Evolutionary conservation across 2,329 filamentous ascomycete species (phyloP).

Genomic region (Xylariaceae sp.): DNA sequence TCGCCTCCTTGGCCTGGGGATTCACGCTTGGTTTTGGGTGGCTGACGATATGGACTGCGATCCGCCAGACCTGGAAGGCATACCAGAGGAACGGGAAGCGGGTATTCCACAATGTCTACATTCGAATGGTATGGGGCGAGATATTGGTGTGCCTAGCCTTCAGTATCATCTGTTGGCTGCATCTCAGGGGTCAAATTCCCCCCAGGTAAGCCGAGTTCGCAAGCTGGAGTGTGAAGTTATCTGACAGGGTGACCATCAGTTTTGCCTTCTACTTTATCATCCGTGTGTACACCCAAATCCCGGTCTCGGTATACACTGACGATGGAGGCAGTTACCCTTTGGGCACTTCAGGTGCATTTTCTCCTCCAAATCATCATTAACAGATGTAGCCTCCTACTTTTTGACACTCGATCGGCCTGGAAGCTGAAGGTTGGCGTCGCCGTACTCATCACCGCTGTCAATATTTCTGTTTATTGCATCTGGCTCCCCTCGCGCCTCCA

Average conservation of each 20-base stretch:
- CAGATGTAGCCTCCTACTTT: conserved; percentile 42
- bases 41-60: conserved; percentile 25
- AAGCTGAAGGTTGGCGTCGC: conserved; percentile 42
- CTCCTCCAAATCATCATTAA: conserved; percentile 53
- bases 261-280: background rate
- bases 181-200: conserved; percentile 13
- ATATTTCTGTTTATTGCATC: conserved; percentile 48
- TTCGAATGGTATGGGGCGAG: conserved; percentile 46
- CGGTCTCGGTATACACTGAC: conserved; percentile 2
- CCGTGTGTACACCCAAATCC: background rate
- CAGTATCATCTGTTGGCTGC: conserved; percentile 30
- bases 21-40: conserved; percentile 38
- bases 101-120: conserved; percentile 33
- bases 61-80: conserved; percentile 30
- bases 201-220: conserved; percentile 4
- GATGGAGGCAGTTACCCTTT: conserved; percentile 23
- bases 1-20: conserved; percentile 31
- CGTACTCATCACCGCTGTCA: conserved; percentile 41
- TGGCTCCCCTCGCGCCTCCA: conserved; percentile 47
- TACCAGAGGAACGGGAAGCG: conserved; percentile 27
- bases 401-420: conserved; percentile 30
- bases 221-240: background rate
- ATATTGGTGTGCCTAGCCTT: conserved; percentile 38
- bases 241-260: background rate
- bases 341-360: conserved; percentile 37